Evolutionary conservation across 2,329 filamentous ascomycete species (phyloP).

Genomic region (Trichophaea hybrida): DNA sequence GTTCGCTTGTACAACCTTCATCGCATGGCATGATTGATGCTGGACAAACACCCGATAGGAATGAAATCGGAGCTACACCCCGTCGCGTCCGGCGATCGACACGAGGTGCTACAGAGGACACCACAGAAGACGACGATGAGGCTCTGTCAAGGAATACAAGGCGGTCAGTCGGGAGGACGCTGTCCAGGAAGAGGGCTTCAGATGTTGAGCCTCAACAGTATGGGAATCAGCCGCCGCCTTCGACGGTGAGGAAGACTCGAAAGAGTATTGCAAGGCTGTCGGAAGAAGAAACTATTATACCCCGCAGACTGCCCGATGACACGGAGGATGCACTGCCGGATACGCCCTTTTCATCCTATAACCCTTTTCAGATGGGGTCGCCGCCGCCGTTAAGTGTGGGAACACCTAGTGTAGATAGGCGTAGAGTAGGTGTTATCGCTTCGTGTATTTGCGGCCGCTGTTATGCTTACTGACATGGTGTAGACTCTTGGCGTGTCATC

Average conservation of each 20-base stretch:
- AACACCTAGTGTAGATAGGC: conserved; percentile 17
- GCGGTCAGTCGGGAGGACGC: conserved; percentile 29
- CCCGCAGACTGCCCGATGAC: conserved; percentile 11
- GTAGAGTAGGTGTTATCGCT: conserved; percentile 8
- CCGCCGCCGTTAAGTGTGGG: conserved; percentile 12
- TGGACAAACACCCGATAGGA: conserved; percentile 28
- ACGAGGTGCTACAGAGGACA: conserved; percentile 51
- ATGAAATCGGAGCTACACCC: conserved; percentile 29
- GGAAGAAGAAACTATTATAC: conserved; percentile 14
- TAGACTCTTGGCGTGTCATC: conserved; percentile 7
- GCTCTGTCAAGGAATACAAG: conserved; percentile 26
- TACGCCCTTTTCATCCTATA: conserved; percentile 28
- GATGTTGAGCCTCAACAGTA: conserved; percentile 31
- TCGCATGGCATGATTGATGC: conserved; percentile 68
- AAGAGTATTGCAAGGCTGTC: conserved; percentile 13
- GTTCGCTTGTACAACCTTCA: conserved; percentile 67
- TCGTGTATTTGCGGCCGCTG: no score
- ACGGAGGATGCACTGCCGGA: conserved; percentile 17
- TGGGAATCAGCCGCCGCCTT: conserved; percentile 29
- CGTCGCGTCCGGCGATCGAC: conserved; percentile 43
- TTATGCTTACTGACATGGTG: conserved; percentile 2
- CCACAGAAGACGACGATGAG: conserved; percentile 46
- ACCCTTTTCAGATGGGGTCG: conserved; percentile 26
- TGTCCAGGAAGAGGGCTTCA: conserved; percentile 33
- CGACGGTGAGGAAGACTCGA: conserved; percentile 23